Conservation (phyloP, 2,329 filamentous ascomycete genomes). For the Colletotrichum aenigma region DNA sequence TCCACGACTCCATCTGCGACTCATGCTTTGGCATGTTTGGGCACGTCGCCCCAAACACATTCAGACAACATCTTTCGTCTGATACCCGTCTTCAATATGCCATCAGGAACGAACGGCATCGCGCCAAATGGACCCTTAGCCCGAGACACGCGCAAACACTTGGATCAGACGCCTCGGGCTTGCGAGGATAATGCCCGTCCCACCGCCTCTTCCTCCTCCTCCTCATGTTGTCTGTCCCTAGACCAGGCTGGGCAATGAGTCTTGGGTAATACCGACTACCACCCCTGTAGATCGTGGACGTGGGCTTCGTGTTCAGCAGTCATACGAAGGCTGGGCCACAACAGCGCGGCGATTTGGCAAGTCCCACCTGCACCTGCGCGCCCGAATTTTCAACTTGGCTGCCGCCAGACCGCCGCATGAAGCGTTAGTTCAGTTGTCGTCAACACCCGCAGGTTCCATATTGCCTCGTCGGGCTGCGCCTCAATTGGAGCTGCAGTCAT, state of each 20-base stretch:
- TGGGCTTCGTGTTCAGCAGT: slow-evolving; percentile 14
- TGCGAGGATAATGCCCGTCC: slow-evolving; percentile 12
- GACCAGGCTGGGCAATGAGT: background rate
- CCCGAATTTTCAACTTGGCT: slow-evolving; percentile 7
- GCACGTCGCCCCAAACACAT: background rate
- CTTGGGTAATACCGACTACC: background rate
- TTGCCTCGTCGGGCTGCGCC: slow-evolving; percentile 11
- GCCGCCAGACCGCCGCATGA: background rate
- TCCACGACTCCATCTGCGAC: background rate
- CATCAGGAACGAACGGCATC: background rate
- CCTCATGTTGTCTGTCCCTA: background rate
- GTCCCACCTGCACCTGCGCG: slow-evolving; percentile 11
- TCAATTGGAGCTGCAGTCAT: slow-evolving; percentile 4
- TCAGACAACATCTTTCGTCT: background rate
- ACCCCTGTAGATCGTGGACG: slow-evolving; percentile 1
- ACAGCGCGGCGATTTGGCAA: background rate
- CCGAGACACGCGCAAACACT: background rate
- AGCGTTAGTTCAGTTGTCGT: background rate
- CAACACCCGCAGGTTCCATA: slow-evolving; percentile 7
- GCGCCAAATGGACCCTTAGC: background rate
- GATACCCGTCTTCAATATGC: background rate
- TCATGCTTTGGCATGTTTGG: background rate
- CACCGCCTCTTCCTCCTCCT: slow-evolving; percentile 3
- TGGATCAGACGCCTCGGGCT: background rate
- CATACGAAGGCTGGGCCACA: slow-evolving; percentile 17